Conservation (phyloP, 2,329 filamentous ascomycete species). For the Scleromitrula shiraiana region DNA sequence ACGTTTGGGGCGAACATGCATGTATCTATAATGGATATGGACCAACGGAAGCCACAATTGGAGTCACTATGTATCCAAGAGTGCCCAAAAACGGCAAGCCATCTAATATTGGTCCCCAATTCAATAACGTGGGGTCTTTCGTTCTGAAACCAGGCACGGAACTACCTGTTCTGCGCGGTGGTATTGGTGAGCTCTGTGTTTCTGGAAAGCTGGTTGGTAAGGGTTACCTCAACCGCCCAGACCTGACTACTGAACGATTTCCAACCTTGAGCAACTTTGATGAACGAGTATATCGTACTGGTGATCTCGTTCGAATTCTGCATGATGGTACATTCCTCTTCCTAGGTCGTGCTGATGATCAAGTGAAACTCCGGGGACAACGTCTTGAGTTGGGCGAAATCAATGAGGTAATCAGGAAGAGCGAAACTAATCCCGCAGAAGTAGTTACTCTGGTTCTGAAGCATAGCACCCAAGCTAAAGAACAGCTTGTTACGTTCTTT, state of each 20-base stretch:
- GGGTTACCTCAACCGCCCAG: conserved; percentile 73
- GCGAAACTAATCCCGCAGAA: conserved; percentile 51
- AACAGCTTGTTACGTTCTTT: conserved; percentile 75
- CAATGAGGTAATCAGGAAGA: conserved; percentile 69
- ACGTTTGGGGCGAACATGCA: conserved; percentile 69
- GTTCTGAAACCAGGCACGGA: conserved; percentile 65
- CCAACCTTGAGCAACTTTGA: conserved; percentile 49
- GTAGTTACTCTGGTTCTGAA: conserved; percentile 68
- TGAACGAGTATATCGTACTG: conserved; percentile 74
- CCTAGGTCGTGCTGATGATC: conserved; percentile 78
- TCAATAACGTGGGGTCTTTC: conserved; percentile 79
- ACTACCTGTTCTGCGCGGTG: conserved; percentile 66
- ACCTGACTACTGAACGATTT: conserved; percentile 73
- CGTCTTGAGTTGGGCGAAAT: conserved; percentile 87
- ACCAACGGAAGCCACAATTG: conserved; percentile 88
- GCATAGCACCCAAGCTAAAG: conserved; percentile 64
- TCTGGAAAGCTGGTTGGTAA: conserved; percentile 82
- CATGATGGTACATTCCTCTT: conserved; percentile 81
- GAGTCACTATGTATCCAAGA: conserved; percentile 80
- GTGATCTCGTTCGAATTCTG: conserved; percentile 76
- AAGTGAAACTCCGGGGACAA: conserved; percentile 86
- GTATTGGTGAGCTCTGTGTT: conserved; percentile 80
- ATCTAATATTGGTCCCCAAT: conserved; percentile 81
- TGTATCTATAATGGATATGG: conserved; percentile 92
- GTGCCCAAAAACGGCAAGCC: conserved; percentile 71